Evolutionary conservation across 768 basidiomycete genomes (phyloP), one percentile per base, ranked within the genome.

Genomic region (Boletus reticulatus): DNA sequence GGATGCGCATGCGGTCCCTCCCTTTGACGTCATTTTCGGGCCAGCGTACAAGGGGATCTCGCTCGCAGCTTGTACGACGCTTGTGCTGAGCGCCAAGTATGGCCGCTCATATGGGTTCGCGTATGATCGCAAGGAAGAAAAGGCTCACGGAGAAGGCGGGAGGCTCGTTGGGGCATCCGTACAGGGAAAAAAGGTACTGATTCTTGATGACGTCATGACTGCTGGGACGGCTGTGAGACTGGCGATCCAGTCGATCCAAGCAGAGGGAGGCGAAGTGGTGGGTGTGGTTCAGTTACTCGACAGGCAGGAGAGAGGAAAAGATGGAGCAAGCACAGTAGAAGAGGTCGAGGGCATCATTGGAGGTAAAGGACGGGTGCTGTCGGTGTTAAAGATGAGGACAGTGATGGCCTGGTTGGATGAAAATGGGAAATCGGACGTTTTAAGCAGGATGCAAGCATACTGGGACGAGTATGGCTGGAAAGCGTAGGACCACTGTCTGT

Each of bases 31-130:
- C 43, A 80, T 98, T 34, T 97, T 98, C 63, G 96, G 96, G 0
- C 96, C 96, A 1, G 95, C 96, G 3, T 98, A 98, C 77, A 98
- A 98, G 75, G 96, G 94, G 24, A 98, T 98, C 66, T 82, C 94
- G 0, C 84, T 99, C 48, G 95, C 94, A 0, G 89, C 95, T 0
- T 81, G 88, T 34, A 91, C 95, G 4, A 79, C 89, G 4, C 79
- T 95, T 19, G 78, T 87, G 20, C 79, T 99, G 36, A 80, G 86
- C 53, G 80, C 87, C 13, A 77, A 83, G 45, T 78, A 92, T 65
- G 73, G 75, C 5, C 77, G 84, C 41, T 75, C 81, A 34, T 84
- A 94, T 29, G 92, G 90, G 0, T 92, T 92, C 61, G 88, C 89
- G 20, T 97, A 94, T 63, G 94, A 98, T 67, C 83, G 96, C 45